These are phyloP conservation scores for Apiospora hydei DNA, from an alignment of 2,329 filamentous ascomycete genomes.

Conservation along the genomic window DNA sequence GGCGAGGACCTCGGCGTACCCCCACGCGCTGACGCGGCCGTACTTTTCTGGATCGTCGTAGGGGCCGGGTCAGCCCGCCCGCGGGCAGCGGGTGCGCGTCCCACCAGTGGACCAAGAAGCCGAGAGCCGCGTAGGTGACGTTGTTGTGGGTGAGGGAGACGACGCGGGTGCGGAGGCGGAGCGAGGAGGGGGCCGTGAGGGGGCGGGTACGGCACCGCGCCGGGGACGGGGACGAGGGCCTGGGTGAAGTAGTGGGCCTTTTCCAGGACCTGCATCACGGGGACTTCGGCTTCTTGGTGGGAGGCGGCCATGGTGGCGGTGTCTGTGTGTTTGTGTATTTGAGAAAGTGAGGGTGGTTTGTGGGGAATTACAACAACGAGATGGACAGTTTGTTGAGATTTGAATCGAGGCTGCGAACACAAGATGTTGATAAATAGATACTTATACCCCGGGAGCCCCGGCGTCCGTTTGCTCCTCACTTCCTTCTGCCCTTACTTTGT, in stretches of 20 bases:
- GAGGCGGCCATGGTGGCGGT: not conserved
- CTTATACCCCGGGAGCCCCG: not conserved
- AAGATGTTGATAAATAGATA: not conserved
- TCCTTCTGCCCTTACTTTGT: not conserved
- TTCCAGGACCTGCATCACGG: constrained; percentile 40
- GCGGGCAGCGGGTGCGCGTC: constrained; percentile 51
- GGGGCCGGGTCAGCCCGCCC: constrained; percentile 36
- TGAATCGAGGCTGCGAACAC: not conserved
- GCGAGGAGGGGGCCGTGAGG: constrained; percentile 36
- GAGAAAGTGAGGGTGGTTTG: no score
- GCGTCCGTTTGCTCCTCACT: not conserved
- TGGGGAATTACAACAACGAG: not conserved
- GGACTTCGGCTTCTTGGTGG: constrained; percentile 31
- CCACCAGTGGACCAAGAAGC: constrained; percentile 47
- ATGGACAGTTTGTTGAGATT: not conserved
- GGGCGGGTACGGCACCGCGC: constrained; percentile 35
- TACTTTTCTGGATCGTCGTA: constrained; percentile 48
- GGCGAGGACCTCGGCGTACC: constrained; percentile 51
- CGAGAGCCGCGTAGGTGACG: constrained; percentile 43
- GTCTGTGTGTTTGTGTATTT: not conserved
- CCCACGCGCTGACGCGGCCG: constrained; percentile 58
- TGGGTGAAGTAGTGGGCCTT: constrained; percentile 42
- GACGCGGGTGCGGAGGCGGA: constrained; percentile 40
- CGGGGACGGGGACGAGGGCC: constrained; percentile 36
- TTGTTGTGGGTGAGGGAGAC: constrained; percentile 45